These are phyloP conservation scores for Exophiala mesophila DNA, from an alignment of 2,329 filamentous ascomycete species.

Conservation along the genomic window DNA sequence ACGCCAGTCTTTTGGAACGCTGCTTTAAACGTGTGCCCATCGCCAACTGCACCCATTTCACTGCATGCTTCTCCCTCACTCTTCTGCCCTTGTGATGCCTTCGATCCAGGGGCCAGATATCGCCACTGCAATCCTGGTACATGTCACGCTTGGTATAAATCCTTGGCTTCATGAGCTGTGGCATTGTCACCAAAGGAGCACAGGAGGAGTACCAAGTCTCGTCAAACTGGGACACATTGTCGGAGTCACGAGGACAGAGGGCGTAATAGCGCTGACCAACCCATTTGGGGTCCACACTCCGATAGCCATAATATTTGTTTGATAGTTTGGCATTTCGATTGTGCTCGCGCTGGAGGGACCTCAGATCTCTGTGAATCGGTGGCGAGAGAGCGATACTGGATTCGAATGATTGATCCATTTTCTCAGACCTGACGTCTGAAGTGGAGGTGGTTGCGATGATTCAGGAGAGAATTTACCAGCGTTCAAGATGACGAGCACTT, in stretches of 20 bases:
- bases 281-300: conserved; percentile 20
- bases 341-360: conserved; percentile 7
- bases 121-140: conserved; percentile 11
- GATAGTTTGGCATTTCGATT: conserved; percentile 19
- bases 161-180: neutral
- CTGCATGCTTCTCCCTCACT: conserved; percentile 10
- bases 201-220: neutral
- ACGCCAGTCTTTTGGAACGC: neutral
- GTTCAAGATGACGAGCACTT: too few species aligned
- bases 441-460: too few species aligned
- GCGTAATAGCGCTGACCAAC: conserved; percentile 12
- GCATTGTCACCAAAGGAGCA: conserved; percentile 1
- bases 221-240: neutral
- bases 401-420: too few species aligned
- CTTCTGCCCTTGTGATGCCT: conserved; percentile 14
- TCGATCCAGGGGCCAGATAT: conserved; percentile 15
- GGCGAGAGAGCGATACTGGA: too few species aligned
- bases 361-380: conserved; percentile 12
- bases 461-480: too few species aligned
- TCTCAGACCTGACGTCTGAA: too few species aligned
- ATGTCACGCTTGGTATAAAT: conserved; percentile 20
- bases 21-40: neutral
- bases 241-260: neutral
- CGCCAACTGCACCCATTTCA: conserved; percentile 1
- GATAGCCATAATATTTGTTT: conserved; percentile 21